Base-by-base conservation (phyloP, 176 grass and related monocot genomes). In the maize (Zea mays) region DNA sequence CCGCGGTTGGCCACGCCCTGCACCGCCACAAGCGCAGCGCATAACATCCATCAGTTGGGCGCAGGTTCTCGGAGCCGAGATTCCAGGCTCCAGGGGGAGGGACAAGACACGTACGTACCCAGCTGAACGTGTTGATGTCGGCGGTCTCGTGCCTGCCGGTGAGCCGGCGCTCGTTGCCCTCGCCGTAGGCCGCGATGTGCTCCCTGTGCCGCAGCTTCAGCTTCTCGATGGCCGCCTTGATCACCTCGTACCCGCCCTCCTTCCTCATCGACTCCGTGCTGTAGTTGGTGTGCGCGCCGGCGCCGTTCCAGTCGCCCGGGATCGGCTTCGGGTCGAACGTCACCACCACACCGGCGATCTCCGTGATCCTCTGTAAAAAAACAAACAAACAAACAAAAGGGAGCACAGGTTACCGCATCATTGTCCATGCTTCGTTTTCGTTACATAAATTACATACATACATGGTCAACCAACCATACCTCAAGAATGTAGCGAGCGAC, bases 1-100 rank as follows among this genome's bases (percentile, higher is more conserved):
- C 96, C 96, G 21, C 96, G 92, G 86, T 99, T 95, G 0, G 96
- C 96, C 0, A 99, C 96, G 20, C 96, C 96, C 96, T 99, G 86
- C 54, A 56, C 8, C 27, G 27, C n/a, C n/a, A n/a, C n/a, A n/a
- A n/a, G n/a, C n/a, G n/a, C n/a, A n/a, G n/a, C 27, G 1, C 27
- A 27, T 1, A 27, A 27, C 0, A 27, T 27, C 27, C 27, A 27
- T 27, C 27, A 27, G 27, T 27, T 27, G 27, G 27, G 27, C 27
- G 27, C 27, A 27, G 27, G 27, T 27, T 27, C 27, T 27, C 27
- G 27, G 27, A 27, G 27, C 27, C 27, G 27, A 27, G 27, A 27
- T 27, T 27, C 27, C 27, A 27, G 27, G 27, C n/a, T 27, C 27
- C 27, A 27, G 27, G 27, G 27, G 27, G 27, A 27, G 27, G 27